Base-by-base conservation (phyloP, 2,329 filamentous ascomycete species). In the Pseudogymnoascus sp. region DNA sequence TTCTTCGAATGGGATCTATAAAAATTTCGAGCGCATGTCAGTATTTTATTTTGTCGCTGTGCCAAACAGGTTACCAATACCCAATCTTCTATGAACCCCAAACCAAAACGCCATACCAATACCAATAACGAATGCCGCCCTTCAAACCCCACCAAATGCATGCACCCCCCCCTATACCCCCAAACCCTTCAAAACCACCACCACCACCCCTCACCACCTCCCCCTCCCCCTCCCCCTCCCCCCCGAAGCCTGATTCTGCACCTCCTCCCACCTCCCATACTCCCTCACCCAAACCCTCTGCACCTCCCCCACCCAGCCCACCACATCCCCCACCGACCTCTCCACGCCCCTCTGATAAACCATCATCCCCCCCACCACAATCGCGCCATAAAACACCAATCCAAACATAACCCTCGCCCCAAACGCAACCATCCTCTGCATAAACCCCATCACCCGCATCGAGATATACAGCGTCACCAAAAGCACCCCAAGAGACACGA, bases 331-430 rank as follows among this genome's bases (percentile, higher is more conserved):
- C 16, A 11, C 56, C 56, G 56, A 37, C 56, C 56, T 60, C 56
- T 60, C 56, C 31, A 60, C 56, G 2, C 56, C 56, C 56, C 56
- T 60, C 56, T 60, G 56, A 37, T 37, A 60, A 21, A 60, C 56
- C 31, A 35, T 35, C 31, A 38, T 38, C 3, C 56, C 56, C 8
- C 25, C 6, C 56, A 60, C 56, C 4, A 38, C 56, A 21, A 60
- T 16, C 31, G 35, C 56, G 31, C 56, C 56, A 60, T 60, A 60
- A 60, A 60, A 60, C 31, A 35, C 56, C n/a, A 60, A 5, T 1
- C 16, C 21, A 21, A 60, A 35, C 0, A 60, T 16, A 8, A 60
- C 1, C 56, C 56, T 6, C 31, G 31, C 35, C 18, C 31, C 56
- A 35, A 35, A 60, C 31, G 31, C 56, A 35, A 60, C 35, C 56